Percentiles rank a stretch among this genome's conserved stretches.
Conservation (phyloP, 2,329 filamentous ascomycete species). For the Pseudovirgaria hyperparasitica region DNA sequence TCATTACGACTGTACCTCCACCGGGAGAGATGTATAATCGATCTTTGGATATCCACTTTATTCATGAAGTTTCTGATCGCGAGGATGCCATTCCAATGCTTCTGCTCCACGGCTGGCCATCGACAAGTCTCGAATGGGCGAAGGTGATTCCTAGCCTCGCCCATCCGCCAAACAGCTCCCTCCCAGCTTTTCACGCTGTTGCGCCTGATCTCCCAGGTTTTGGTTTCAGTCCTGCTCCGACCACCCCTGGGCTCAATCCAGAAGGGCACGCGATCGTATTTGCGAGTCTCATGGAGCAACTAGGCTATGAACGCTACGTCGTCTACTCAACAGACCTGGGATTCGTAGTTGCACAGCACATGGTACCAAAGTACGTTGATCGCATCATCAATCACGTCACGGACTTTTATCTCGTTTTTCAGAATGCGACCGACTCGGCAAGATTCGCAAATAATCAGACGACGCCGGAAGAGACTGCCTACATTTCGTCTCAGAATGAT, state of each 20-base stretch:
- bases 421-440: conserved; percentile 1
- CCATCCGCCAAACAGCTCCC: conserved; percentile 32
- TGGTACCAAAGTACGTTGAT: conserved; percentile 1
- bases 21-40: conserved; percentile 7
- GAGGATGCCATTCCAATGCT: conserved; percentile 48
- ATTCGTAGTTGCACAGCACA: conserved; percentile 1
- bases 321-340: conserved; percentile 13
- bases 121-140: conserved; percentile 47
- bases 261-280: conserved; percentile 43
- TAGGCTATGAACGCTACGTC: conserved; percentile 48
- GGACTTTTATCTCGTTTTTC: conserved; percentile 4
- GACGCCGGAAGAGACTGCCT: conserved; percentile 5
- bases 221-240: conserved; percentile 53
- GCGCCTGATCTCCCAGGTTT: conserved; percentile 53
- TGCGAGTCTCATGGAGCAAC: conserved; percentile 44
- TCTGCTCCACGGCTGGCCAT: conserved; percentile 52
- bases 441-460: conserved; percentile 4
- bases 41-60: conserved; percentile 48
- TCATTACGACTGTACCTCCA: conserved; percentile 4
- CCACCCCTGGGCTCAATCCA: conserved; percentile 37
- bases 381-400: conserved; percentile 5
- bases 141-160: conserved; percentile 44
- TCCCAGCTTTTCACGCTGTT: conserved; percentile 49
- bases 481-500: conserved; percentile 1
- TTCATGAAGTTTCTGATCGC: conserved; percentile 45